phyloP scores from a whole-genome alignment of 2,329 filamentous ascomycete genomes.

The Zopfia rhizophila region DNA sequence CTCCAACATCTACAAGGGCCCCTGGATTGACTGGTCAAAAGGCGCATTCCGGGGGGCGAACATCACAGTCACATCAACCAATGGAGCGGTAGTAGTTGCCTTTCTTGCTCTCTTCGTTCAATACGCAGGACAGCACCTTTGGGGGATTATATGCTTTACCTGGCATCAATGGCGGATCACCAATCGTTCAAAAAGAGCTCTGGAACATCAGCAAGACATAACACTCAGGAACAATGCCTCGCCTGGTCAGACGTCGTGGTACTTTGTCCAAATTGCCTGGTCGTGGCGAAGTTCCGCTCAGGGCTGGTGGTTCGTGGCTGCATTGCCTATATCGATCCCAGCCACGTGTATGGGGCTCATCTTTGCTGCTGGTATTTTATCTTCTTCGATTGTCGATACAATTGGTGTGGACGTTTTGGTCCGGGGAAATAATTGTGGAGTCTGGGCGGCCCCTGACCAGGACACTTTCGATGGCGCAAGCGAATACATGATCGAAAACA shows the following conservation, averaged over 20 bases:
- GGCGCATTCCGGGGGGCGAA: slow-evolving; percentile 34
- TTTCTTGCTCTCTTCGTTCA: slow-evolving; percentile 40
- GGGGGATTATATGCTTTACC: slow-evolving; percentile 17
- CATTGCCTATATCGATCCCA: slow-evolving; percentile 7
- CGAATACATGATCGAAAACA: slow-evolving; percentile 14
- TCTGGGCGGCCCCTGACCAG: slow-evolving; percentile 13
- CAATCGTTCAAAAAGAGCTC: slow-evolving; percentile 1
- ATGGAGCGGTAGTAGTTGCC: slow-evolving; percentile 34
- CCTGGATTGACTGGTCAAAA: slow-evolving; percentile 39
- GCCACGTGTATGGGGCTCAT: too few species aligned
- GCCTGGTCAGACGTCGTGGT: slow-evolving; percentile 12
- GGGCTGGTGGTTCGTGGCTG: slow-evolving; percentile 7
- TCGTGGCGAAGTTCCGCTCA: slow-evolving; percentile 11
- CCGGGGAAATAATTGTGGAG: slow-evolving; percentile 13
- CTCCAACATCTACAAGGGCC: slow-evolving; percentile 30
- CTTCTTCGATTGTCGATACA: slow-evolving; percentile 17
- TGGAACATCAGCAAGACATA: slow-evolving; percentile 18
- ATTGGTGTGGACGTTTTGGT: slow-evolving; percentile 12
- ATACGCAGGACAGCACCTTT: slow-evolving; percentile 20
- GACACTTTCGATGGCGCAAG: not conserved
- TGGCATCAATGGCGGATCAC: slow-evolving; percentile 15
- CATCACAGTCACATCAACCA: slow-evolving; percentile 31
- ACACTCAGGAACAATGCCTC: slow-evolving; percentile 16
- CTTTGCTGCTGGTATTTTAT: slow-evolving; percentile 18
- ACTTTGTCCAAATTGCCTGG: slow-evolving; percentile 17